Base-by-base conservation (phyloP, 2,329 filamentous ascomycete genomes). In the Botrytis byssoidea region DNA sequence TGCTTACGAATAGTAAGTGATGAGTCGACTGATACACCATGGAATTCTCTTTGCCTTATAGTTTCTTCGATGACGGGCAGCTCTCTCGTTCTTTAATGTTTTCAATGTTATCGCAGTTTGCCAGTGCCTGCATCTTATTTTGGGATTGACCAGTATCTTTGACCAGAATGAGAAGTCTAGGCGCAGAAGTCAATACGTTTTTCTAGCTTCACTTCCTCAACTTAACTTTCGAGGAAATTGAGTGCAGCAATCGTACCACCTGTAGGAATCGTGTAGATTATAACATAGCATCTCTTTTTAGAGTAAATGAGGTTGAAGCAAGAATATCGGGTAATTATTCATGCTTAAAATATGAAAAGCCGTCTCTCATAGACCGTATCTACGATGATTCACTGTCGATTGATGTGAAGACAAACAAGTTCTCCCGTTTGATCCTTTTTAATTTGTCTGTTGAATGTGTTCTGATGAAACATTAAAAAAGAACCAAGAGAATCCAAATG, bases 351-450 rank as follows among this genome's bases (percentile, higher is more conserved):
- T 25, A 12, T 22, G 4, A 32, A 5, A 14, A 5, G 3, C 32
- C 1, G 1, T 46, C 1, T 25, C 7, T 5, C 25, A n/a, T n/a
- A 5, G 46, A 8, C 2, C 0, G 2, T 16, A 16, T 5, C 18
- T 25, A 22, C 5, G 25, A 10, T 35, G 4, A 48, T 16, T 35
- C 5, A 65, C 63, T 10, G 14, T 25, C 3, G 1, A 12, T 4
- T 46, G 9, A 18, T 22, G 18, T 18, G 18, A 64, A 44, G 16
- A 5, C 42, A 22, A 14, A 65, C 3, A 16, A 46, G 7, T 32
- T 35, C 16, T 46, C 14, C 18, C 7, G 9, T 35, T 46, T 65
- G 22, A 29, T 42, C 29, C 42, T 65, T 65, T 18, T 46, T 4
- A 65, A 32, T 65, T 46, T 4, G 2, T 6, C 1, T 46, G 16